Evolutionary conservation across 345 rosid genomes (phyloP), one percentile per base, ranked within the genome.

Genomic region (Populus alba): DNA sequence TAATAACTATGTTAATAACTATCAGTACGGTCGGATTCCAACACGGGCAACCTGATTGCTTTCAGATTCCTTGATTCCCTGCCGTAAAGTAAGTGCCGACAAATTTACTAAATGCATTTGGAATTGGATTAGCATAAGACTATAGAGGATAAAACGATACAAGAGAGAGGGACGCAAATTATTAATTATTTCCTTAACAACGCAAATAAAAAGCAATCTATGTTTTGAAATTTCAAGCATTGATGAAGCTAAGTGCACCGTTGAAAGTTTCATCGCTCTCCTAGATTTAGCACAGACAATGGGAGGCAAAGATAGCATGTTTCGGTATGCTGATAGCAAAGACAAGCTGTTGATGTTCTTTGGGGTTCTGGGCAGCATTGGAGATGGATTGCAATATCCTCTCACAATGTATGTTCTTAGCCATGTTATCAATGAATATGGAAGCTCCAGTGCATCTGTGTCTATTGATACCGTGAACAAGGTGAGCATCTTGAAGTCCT

Each of bases 321-420:
- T 89, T 74, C 78, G 86, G 55, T 87, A 81, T 8, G 92, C 92
- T 0, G 92, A 89, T 47, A 27, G 89, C 6, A 31, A 69, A 2
- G 95, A 91, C 84, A 91, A 86, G 86, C 10, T 86, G 70, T 74
- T 89, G 86, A 91, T 89, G 92, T 22, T 91, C 6, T 78, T 88
- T 8, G 95, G 92, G 67, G 80, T 86, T 67, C 75, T 89, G 66
- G 92, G 92, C 27, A 91, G 95, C 88, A 83, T 89, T 75, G 95
- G 92, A 75, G 95, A 91, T 82, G 95, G 95, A 53, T 16, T 88
- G 87, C 92, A 87, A 80, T 81, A 89, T 59, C 92, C 91, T 80
- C 81, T 89, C 41, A 75, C 81, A 3, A 87, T 86, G 90, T 86
- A 79, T 81, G 86, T 91, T 49, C 83, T 91, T 8, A 89, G 95